Evolutionary conservation across 2,329 filamentous ascomycete species (phyloP).

Genomic region (Helotiales sp.): DNA sequence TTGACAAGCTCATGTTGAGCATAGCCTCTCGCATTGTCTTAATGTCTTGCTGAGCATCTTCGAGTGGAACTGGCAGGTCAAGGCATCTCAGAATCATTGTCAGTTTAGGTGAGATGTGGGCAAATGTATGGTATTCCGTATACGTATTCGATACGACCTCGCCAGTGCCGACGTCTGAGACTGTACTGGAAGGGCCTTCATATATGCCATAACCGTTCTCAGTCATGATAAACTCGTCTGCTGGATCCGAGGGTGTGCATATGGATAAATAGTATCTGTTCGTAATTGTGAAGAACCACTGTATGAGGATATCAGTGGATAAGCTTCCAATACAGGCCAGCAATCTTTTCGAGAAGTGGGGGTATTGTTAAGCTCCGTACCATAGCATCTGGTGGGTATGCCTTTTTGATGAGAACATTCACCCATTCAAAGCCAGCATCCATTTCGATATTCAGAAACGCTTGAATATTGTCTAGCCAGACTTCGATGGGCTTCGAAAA

Average conservation of each 20-base stretch:
- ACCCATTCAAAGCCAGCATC: background rate
- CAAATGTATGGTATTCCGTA: conserved; percentile 3
- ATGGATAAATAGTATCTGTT: background rate
- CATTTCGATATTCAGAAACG: background rate
- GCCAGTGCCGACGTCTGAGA: background rate
- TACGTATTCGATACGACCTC: background rate
- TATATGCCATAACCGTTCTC: conserved; percentile 1
- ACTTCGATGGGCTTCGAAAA: background rate
- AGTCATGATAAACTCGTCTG: background rate
- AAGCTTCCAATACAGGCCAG: too few relatives aligned
- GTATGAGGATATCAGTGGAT: too few relatives aligned
- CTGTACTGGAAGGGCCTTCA: background rate
- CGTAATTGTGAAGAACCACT: background rate
- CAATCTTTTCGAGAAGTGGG: background rate
- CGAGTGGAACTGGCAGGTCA: background rate
- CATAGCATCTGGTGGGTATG: background rate
- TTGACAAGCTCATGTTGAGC: background rate
- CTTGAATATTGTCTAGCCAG: background rate
- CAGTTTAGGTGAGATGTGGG: conserved; percentile 4
- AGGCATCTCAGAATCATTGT: background rate
- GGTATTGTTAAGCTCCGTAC: background rate
- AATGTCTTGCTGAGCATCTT: background rate
- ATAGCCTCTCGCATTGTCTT: background rate
- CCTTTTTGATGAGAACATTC: background rate
- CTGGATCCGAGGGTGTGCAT: background rate